Conservation (phyloP, 1,139 yeast species). For the Hansenula anomala region DNA sequence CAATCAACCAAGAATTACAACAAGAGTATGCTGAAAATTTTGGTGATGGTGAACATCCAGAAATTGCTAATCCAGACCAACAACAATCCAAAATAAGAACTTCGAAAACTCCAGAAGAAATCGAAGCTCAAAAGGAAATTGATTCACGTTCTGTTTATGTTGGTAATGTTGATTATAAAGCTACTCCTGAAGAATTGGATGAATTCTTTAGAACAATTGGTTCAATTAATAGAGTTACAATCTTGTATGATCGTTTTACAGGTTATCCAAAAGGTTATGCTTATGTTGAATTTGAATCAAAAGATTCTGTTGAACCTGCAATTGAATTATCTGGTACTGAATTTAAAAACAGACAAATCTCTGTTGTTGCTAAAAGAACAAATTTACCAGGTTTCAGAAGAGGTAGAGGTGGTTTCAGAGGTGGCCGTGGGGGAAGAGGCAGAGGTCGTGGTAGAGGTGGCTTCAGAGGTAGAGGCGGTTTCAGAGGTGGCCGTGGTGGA, state of each 20-base stretch:
- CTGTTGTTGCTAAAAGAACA: slow-evolving; percentile 62
- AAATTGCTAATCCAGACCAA: background rate
- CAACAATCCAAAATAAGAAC: slow-evolving; percentile 1
- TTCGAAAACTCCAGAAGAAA: slow-evolving; percentile 21
- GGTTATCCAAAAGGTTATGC: slow-evolving; percentile 71
- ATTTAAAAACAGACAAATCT: slow-evolving; percentile 51
- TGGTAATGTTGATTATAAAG: slow-evolving; percentile 55
- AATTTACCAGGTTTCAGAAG: slow-evolving; percentile 54
- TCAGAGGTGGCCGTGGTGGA: too few relatives aligned
- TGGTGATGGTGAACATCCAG: background rate
- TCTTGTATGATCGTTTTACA: slow-evolving; percentile 49
- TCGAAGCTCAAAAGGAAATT: slow-evolving; percentile 35
- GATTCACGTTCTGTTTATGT: slow-evolving; percentile 57
- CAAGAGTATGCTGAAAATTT: slow-evolving; percentile 3
- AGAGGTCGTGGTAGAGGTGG: too few relatives aligned
- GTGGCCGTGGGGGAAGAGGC: too few relatives aligned
- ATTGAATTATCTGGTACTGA: slow-evolving; percentile 45
- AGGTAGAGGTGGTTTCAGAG: too few relatives aligned
- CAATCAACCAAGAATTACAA: slow-evolving; percentile 4
- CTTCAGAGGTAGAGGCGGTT: too few relatives aligned
- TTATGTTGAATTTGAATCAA: slow-evolving; percentile 57
- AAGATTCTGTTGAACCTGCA: slow-evolving; percentile 45
- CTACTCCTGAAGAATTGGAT: slow-evolving; percentile 57
- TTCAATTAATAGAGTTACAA: slow-evolving; percentile 54
- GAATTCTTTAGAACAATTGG: slow-evolving; percentile 49